A percentile compares a stretch with the other conserved stretches of the same genome.
These are phyloP conservation scores for Penicillium daleae DNA, from an alignment of 495 filamentous ascomycete genomes.

Conservation along the genomic window DNA sequence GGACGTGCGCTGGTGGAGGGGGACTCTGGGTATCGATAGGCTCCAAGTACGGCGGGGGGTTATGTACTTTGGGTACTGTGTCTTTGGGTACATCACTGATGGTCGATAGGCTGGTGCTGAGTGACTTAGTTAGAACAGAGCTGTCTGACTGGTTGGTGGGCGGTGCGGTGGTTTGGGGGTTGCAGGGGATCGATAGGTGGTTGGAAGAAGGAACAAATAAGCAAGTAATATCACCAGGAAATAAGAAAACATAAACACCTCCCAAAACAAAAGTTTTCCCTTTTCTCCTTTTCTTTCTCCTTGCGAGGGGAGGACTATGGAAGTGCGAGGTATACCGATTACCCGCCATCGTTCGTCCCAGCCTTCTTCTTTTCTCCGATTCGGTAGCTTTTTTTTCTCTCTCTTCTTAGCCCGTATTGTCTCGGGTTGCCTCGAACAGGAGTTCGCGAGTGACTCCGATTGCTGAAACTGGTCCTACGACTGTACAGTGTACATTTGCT, in stretches of 20 bases:
- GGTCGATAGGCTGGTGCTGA: too few relatives aligned
- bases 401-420: conserved; percentile 2
- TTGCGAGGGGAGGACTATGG: not conserved
- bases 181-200: conserved; percentile 8
- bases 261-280: not conserved
- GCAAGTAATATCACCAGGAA: not conserved
- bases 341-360: conserved; percentile 21
- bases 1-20: conserved; percentile 26
- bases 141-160: not conserved
- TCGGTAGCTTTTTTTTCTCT: conserved; percentile 1
- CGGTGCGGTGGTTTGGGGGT: not conserved
- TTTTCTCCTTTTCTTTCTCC: not conserved
- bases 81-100: not conserved
- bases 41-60: not conserved
- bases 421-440: conserved; percentile 9
- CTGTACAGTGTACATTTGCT: too few relatives aligned
- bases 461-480: too few relatives aligned
- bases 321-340: conserved; percentile 1
- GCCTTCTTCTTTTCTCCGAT: conserved; percentile 21
- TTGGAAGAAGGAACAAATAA: not conserved
- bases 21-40: conserved; percentile 30
- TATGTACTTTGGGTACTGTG: not conserved
- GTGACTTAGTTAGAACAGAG: too few relatives aligned
- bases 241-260: not conserved
- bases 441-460: not conserved